Base-by-base conservation (phyloP, 106 monocot genomes). In the Allium fistulosum region DNA sequence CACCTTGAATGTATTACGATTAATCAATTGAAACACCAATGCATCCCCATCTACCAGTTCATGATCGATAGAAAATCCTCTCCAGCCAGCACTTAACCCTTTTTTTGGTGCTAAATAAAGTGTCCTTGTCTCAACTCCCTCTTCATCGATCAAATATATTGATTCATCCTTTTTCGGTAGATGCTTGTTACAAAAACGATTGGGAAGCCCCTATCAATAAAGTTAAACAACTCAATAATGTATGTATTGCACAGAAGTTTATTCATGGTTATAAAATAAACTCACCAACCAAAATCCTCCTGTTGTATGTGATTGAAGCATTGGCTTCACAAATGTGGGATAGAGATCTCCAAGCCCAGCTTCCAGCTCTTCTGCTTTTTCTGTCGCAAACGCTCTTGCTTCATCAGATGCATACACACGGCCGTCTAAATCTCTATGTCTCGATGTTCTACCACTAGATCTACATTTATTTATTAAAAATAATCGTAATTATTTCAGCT, bases 271-370 rank as follows among this genome's bases (percentile, higher is more conserved):
- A 37, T 37, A 37, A 5, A 37, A 37, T 37, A 37, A 37, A 37
- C 66, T 66, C 14, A 66, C 66, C 10, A 94, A 79, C 93, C 93
- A 94, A 79, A 94, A 94, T 64, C 93, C 93, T 51, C 93, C 93
- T 45, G 90, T 94, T 9, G 83, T 83, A 69, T 93, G 93, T 1
- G 93, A 93, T 60, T 88, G 88, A 28, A 74, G 68, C 93, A 93
- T 93, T 18, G 93, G 79, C 72, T 93, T 93, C 6, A 86, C 79
- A 76, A 93, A 93, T 64, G 72, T 77, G 2, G 83, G 86, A 76
- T 72, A 67, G 0, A 57, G 51, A 0, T 65, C 70, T 37, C 79
- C 83, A 11, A 89, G 81, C 59, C 70, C 62, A 12, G 79, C 57
- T 72, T 76, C 77, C 57, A 84, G 7, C 46, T 83, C 71, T 37